A percentile compares a stretch with the other conserved stretches of the same genome.
Conservation (phyloP, 495 filamentous ascomycete species). For the Aspergillus nanangensis region DNA sequence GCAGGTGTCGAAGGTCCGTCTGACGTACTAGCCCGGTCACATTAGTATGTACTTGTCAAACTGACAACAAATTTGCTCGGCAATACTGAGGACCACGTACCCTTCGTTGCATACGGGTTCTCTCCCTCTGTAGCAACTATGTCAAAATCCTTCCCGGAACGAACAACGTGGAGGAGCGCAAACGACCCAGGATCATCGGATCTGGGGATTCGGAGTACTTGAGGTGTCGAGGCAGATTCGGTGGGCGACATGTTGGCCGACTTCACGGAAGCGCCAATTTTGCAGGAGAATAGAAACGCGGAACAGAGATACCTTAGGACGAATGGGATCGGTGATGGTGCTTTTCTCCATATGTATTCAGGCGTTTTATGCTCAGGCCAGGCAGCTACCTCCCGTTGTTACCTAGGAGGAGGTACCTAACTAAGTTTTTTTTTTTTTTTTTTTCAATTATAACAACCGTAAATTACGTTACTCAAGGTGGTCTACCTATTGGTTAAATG, state of each 20-base stretch:
- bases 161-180: conserved; percentile 54
- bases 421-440: too few relatives aligned
- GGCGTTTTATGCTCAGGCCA: too few relatives aligned
- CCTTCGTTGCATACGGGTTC: conserved; percentile 50
- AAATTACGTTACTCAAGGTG: too few relatives aligned
- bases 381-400: too few relatives aligned
- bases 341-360: too few relatives aligned
- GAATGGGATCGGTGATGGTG: too few relatives aligned
- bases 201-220: conserved; percentile 52
- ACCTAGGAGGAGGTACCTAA: too few relatives aligned
- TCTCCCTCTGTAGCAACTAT: conserved; percentile 67
- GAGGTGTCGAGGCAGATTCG: conserved; percentile 13
- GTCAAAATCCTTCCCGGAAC: conserved; percentile 52
- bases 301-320: neutral
- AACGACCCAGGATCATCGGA: conserved; percentile 47
- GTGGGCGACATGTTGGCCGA: conserved; percentile 6
- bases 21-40: conserved; percentile 40
- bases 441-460: too few relatives aligned
- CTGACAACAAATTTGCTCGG: too few relatives aligned
- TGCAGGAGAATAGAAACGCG: neutral
- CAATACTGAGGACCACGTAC: conserved; percentile 32
- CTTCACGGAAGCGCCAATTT: too few relatives aligned
- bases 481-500: too few relatives aligned
- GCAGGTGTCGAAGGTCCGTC: conserved; percentile 36
- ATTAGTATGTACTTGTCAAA: too few relatives aligned